A percentile compares a stretch with the other conserved stretches of the same genome.
These are phyloP conservation scores for Lasiodiplodia hormozganensis DNA, from an alignment of 2,329 filamentous ascomycete species.

Conservation along the genomic window DNA sequence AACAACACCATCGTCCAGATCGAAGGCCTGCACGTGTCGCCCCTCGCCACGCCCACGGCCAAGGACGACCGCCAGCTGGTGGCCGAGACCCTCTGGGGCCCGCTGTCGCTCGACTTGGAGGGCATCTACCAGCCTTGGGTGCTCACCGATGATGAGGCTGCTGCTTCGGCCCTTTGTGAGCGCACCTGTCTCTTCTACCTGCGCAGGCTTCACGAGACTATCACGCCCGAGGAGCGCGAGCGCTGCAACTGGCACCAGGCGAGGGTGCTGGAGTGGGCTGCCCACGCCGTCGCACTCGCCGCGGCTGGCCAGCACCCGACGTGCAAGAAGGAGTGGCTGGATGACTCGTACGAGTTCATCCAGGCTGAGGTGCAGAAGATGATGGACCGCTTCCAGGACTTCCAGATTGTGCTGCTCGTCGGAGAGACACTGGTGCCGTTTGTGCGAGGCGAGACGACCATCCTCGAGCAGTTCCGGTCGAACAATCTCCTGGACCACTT, in stretches of 20 bases:
- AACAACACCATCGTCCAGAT: neutral
- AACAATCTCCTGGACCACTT: slow-evolving; percentile 5
- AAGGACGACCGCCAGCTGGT: neutral
- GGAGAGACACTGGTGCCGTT: neutral
- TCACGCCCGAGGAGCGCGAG: too few relatives aligned
- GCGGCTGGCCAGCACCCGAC: too few relatives aligned
- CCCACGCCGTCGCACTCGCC: too few relatives aligned
- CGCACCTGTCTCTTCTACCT: too few relatives aligned
- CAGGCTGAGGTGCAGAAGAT: too few relatives aligned
- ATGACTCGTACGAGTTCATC: too few relatives aligned
- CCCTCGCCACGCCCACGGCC: neutral
- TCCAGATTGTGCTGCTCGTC: neutral
- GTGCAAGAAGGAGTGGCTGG: too few relatives aligned
- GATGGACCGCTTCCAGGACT: neutral
- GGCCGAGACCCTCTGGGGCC: neutral
- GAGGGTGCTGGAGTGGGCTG: too few relatives aligned
- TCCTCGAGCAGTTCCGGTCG: neutral
- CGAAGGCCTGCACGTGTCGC: neutral
- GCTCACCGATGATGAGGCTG: neutral
- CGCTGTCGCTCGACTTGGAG: neutral
- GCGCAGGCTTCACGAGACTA: too few relatives aligned
- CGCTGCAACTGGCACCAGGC: too few relatives aligned
- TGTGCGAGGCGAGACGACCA: neutral
- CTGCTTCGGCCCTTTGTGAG: neutral
- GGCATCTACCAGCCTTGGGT: neutral